Percentiles rank a stretch among this genome's conserved stretches.
These are phyloP conservation scores for Globisporangium takayamanum DNA, from an alignment of 352 stramenopile genomes.

Conservation along the genomic window DNA sequence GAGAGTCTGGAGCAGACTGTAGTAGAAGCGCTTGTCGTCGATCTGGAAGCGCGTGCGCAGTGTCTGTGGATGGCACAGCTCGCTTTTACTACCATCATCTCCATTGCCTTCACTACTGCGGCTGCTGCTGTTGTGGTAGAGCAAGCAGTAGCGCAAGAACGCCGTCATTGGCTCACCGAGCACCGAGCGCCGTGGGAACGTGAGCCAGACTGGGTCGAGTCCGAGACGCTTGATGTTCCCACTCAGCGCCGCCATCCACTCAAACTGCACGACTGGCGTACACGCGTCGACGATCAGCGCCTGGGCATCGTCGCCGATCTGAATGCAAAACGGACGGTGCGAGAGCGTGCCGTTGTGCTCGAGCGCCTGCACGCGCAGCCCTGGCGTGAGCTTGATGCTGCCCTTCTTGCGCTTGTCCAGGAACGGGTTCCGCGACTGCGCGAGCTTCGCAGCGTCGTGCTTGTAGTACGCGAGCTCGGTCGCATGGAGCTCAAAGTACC, in stretches of 20 bases:
- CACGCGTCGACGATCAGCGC: conserved; percentile 59
- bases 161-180: conserved; percentile 46
- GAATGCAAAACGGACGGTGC: conserved; percentile 49
- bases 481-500: conserved; percentile 42
- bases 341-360: conserved; percentile 66
- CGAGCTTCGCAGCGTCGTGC: conserved; percentile 46
- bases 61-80: conserved; percentile 17
- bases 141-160: conserved; percentile 53
- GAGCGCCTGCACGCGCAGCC: conserved; percentile 34
- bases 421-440: conserved; percentile 52
- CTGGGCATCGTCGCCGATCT: conserved; percentile 42
- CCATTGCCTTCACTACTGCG: conserved; percentile 18
- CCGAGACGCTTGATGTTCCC: conserved; percentile 61
- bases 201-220: conserved; percentile 49
- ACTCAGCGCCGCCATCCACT: conserved; percentile 56
- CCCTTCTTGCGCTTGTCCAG: conserved; percentile 42
- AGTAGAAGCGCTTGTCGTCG: conserved; percentile 48
- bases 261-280: conserved; percentile 39
- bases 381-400: conserved; percentile 26
- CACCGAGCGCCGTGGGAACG: conserved; percentile 43
- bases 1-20: conserved; percentile 36
- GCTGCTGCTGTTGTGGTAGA: conserved; percentile 46
- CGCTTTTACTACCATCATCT: conserved; percentile 7
- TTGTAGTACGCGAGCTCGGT: conserved; percentile 55
- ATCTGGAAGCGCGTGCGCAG: conserved; percentile 44